Percentiles rank a stretch among this genome's conserved stretches.
These are phyloP conservation scores for Thermothielavioides terrestris DNA, from an alignment of 495 filamentous ascomycete genomes.

Conservation along the genomic window DNA sequence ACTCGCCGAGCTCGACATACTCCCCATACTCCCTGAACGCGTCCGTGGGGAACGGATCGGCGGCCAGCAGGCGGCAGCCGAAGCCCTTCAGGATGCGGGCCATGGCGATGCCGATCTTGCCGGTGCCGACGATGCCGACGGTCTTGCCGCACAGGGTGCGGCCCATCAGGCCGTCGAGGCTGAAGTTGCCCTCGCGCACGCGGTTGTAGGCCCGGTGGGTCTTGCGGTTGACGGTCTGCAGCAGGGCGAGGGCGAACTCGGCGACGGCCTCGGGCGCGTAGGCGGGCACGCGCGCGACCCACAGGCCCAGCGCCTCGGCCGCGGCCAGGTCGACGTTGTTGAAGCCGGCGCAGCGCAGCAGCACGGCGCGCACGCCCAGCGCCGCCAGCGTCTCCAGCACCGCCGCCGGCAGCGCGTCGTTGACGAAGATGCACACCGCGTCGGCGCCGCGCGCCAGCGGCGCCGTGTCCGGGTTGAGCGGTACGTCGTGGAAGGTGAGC, in stretches of 20 bases:
- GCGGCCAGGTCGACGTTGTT: constrained; percentile 56
- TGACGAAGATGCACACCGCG: constrained; percentile 65
- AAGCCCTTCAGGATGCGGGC: constrained; percentile 53
- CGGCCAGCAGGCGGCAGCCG: constrained; percentile 52
- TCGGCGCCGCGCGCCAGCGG: constrained; percentile 43
- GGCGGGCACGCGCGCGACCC: constrained; percentile 58
- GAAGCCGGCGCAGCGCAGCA: constrained; percentile 62
- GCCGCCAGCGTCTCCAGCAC: constrained; percentile 45
- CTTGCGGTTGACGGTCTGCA: constrained; percentile 62
- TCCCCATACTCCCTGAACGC: constrained; percentile 44
- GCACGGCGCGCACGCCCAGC: constrained; percentile 45
- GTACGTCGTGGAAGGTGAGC: constrained; percentile 48
- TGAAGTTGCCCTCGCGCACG: constrained; percentile 65
- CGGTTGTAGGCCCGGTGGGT: constrained; percentile 65
- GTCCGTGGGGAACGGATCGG: constrained; percentile 45
- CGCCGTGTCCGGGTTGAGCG: constrained; percentile 48
- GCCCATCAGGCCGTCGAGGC: constrained; percentile 55
- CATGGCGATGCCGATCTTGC: constrained; percentile 45
- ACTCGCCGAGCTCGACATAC: constrained; percentile 46
- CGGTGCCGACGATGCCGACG: constrained; percentile 48
- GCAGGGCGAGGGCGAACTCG: constrained; percentile 59
- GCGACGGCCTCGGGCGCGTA: constrained; percentile 67
- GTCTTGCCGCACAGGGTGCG: constrained; percentile 53
- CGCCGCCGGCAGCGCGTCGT: constrained; percentile 46
- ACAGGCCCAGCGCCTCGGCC: constrained; percentile 49